These are phyloP conservation scores for Platanthera guangdongensis DNA, from an alignment of 106 monocot species.

Conservation along the genomic window DNA sequence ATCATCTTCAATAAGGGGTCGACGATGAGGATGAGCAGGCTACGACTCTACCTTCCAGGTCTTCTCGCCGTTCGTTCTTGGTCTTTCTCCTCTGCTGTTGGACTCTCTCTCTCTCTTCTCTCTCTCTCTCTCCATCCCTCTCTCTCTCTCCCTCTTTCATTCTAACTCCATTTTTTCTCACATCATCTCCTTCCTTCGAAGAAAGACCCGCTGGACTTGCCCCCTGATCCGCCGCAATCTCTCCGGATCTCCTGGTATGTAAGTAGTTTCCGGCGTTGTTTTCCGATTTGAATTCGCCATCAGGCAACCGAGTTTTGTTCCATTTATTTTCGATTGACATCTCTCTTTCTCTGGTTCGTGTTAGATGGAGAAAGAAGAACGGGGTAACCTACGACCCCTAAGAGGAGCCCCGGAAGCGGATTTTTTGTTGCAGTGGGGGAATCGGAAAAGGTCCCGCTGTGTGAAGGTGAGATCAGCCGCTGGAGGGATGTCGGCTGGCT, in stretches of 20 bases:
- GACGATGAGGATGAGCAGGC: no score
- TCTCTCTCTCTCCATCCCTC: no score
- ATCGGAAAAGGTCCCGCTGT: slow-evolving; percentile 61
- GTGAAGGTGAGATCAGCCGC: slow-evolving; percentile 31
- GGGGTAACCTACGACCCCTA: slow-evolving; percentile 2
- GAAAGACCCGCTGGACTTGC: neutral
- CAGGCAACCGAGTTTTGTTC: neutral
- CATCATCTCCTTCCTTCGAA: neutral
- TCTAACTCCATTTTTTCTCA: neutral
- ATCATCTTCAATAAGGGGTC: no score
- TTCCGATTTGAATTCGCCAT: neutral
- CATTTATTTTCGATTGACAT: neutral
- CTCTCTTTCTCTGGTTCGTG: neutral
- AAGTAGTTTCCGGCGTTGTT: neutral
- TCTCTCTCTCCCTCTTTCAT: neutral
- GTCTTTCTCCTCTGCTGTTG: no score
- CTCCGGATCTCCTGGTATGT: neutral
- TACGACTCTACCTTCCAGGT: no score
- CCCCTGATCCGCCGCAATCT: neutral
- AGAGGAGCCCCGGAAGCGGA: slow-evolving; percentile 24
- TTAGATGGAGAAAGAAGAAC: slow-evolving; percentile 26
- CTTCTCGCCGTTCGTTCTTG: no score
- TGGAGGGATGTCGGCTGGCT: slow-evolving; percentile 14
- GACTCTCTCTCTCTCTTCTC: neutral
- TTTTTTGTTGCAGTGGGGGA: slow-evolving; percentile 64